Conservation (phyloP, 208 protist species). For the Vickermania ingenoplastis region DNA sequence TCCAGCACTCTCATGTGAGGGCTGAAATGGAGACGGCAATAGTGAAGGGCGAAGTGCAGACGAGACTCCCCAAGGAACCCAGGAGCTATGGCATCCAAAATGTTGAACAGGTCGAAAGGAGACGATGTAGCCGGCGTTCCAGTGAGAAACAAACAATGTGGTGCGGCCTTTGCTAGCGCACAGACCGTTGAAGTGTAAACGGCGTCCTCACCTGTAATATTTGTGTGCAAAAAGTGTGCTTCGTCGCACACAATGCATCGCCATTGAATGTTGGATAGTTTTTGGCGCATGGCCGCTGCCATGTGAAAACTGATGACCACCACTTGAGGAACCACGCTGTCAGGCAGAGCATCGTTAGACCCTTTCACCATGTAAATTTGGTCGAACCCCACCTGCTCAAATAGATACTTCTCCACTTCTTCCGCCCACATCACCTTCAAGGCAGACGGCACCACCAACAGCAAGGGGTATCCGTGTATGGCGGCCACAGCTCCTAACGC, state of each 20-base stretch:
- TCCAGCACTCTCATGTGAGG: conserved; percentile 43
- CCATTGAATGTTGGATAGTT: conserved; percentile 35
- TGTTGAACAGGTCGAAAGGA: conserved; percentile 76
- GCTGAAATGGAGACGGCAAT: conserved; percentile 35
- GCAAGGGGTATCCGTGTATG: conserved; percentile 49
- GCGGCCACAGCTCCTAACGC: conserved; percentile 48
- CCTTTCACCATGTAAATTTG: conserved; percentile 63
- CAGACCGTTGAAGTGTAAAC: conserved; percentile 47
- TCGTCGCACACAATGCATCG: conserved; percentile 59
- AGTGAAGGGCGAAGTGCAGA: conserved; percentile 66
- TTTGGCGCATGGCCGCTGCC: conserved; percentile 31
- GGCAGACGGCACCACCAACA: conserved; percentile 69
- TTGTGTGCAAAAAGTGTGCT: conserved; percentile 75
- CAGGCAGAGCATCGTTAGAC: conserved; percentile 38
- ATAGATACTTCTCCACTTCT: conserved; percentile 66
- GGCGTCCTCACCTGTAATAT: conserved; percentile 39
- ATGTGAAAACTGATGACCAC: conserved; percentile 82
- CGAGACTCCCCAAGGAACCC: conserved; percentile 42
- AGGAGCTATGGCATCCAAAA: conserved; percentile 46
- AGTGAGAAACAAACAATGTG: conserved; percentile 57
- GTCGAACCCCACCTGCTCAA: conserved; percentile 44
- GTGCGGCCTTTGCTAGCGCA: conserved; percentile 21
- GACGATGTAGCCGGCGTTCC: conserved; percentile 52
- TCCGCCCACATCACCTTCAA: conserved; percentile 77
- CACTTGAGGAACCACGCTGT: conserved; percentile 31